Evolutionary conservation across 768 basidiomycete genomes (phyloP).

Genomic region (Boletellus emodensis): DNA sequence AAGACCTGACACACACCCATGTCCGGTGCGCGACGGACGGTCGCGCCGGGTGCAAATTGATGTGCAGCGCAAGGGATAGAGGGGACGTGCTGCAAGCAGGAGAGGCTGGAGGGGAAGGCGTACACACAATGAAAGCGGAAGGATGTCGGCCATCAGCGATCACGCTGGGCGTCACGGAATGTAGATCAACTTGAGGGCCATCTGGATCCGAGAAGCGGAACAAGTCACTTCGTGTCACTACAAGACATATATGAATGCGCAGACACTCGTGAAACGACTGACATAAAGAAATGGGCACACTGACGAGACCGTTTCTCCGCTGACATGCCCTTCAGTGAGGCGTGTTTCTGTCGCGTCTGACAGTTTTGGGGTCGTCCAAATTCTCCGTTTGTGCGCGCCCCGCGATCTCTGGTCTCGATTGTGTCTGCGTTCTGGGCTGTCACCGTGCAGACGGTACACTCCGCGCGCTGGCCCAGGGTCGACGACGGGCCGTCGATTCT

Average conservation of each 20-base stretch:
- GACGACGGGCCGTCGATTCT: slow-evolving; percentile 8
- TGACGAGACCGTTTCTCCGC: slow-evolving; percentile 7
- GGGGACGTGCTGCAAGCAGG: not conserved
- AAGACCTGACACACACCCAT: slow-evolving; percentile 14
- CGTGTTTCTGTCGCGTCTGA: slow-evolving; percentile 23
- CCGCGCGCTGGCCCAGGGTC: slow-evolving; percentile 17
- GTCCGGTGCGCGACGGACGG: slow-evolving; percentile 2
- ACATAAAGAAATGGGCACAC: slow-evolving; percentile 23
- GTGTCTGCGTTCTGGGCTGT: not conserved
- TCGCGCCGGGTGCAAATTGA: slow-evolving; percentile 7
- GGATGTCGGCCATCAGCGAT: slow-evolving; percentile 11
- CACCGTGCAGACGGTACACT: slow-evolving; percentile 7
- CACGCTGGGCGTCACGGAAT: slow-evolving; percentile 4
- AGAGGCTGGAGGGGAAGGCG: slow-evolving; percentile 2
- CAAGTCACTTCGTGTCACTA: not conserved
- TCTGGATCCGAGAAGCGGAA: slow-evolving; percentile 10
- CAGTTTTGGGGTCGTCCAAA: slow-evolving; percentile 31
- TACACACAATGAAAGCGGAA: slow-evolving; percentile 6
- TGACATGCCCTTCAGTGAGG: slow-evolving; percentile 17
- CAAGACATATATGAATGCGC: too few relatives aligned
- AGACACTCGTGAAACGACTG: slow-evolving; percentile 12
- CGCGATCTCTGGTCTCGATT: not conserved
- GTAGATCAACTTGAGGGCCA: slow-evolving; percentile 17
- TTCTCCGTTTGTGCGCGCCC: slow-evolving; percentile 3
- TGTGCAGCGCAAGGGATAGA: slow-evolving; percentile 12